Base-by-base conservation (phyloP, 768 basidiomycete genomes). In the Lactarius sp. region DNA sequence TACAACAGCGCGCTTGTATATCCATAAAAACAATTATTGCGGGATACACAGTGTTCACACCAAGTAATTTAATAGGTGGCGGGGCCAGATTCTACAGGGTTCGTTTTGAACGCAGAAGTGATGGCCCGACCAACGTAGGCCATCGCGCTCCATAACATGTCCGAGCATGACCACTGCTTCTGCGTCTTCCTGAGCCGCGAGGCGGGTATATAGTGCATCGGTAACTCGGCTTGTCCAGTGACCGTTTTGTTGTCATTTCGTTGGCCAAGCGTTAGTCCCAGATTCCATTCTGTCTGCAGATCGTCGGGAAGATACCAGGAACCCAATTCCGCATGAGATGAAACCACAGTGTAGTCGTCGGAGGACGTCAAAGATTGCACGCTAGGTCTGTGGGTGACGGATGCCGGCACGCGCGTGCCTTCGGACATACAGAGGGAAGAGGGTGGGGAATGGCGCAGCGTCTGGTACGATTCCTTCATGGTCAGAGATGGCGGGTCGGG, bases 401-500 rank as follows among this genome's bases (percentile, higher is more conserved):
- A 66, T 6, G 61, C 46, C 22, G 65, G 61, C 18, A 36, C n/a
- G 36, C 47, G 61, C 13, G 50, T 68, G 54, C 34, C 57, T 37
- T 65, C 64, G 27, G 59, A 60, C 33, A 56, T 6, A 39, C 49
- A 65, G 44, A 56, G 58, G 34, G 67, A 62, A 46, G 55, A 56
- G 27, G 64, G 12, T 33, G 64, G 57, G 39, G 52, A 53, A 12
- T 47, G 64, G 36, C 46, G 57, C 31, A 54, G 42, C 3, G 50
- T 52, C 41, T 57, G 65, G 12, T 46, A 39, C 18, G 65, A 59
- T 27, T 52, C 39, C 41, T 68, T 51, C 65, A 68, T 68, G 34
- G 56, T 18, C 14, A 63, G 16, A 18, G 67, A 56, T 18, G 67
- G 67, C 4, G 67, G 67, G 53, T 68, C 67, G 14, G 67, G 67